Evolutionary conservation across 441 rosid species (phyloP).

Genomic region (Bocquillonia castaneifolia): DNA sequence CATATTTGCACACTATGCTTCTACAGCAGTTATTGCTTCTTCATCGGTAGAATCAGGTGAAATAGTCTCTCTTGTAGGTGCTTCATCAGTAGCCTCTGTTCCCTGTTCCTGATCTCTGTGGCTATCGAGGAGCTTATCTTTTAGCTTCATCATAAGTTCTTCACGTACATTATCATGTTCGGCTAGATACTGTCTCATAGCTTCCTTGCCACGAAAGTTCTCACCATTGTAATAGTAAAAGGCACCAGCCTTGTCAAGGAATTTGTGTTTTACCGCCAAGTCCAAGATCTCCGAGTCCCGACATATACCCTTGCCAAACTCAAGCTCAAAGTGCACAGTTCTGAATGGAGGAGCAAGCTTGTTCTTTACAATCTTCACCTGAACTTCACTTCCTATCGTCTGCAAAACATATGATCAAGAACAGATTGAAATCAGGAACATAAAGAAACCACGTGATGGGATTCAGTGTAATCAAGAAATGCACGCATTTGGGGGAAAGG

Average conservation of each 20-base stretch:
- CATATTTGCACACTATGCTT: conserved; percentile 33
- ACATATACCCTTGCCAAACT: conserved; percentile 90
- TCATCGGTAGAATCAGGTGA: conserved; percentile 63
- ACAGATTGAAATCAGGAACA: conserved; percentile 12
- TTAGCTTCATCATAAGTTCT: conserved; percentile 58
- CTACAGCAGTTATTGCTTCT: conserved; percentile 55
- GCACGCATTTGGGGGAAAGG: no score
- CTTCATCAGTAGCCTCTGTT: conserved; percentile 30
- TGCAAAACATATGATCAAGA: conserved; percentile 27
- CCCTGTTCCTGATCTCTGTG: conserved; percentile 31
- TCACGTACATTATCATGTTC: conserved; percentile 42
- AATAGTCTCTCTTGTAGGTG: conserved; percentile 33
- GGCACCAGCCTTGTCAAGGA: conserved; percentile 44
- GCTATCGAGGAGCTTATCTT: conserved; percentile 43
- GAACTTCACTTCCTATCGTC: conserved; percentile 70
- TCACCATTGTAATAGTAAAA: conserved; percentile 42
- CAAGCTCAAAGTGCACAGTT: conserved; percentile 78
- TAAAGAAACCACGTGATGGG: not conserved
- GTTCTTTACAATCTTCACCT: conserved; percentile 87
- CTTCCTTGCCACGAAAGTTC: conserved; percentile 66
- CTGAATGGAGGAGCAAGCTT: conserved; percentile 92
- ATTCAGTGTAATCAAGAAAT: not conserved
- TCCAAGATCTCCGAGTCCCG: conserved; percentile 67
- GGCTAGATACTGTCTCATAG: conserved; percentile 47
- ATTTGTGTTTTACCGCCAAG: conserved; percentile 61